phyloP scores from a whole-genome alignment of 1,284 basidiomycete species.

The Athelia sp. region DNA sequence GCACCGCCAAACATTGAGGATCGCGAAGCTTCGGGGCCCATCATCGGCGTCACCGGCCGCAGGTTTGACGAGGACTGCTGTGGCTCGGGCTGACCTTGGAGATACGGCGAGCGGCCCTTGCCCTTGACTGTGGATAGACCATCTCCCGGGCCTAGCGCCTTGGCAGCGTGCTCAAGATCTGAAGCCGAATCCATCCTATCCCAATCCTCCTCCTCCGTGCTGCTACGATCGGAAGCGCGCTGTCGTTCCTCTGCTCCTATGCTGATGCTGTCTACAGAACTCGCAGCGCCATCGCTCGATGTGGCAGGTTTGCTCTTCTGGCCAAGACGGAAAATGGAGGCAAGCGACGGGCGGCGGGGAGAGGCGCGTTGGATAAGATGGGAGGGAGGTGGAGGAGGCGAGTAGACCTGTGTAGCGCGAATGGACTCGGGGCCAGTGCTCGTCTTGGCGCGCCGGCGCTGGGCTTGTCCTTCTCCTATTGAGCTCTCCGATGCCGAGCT shows the following conservation, averaged over 20 bases:
- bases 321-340: slow-evolving; percentile 70
- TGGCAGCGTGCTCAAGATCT: slow-evolving; percentile 48
- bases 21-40: slow-evolving; percentile 37
- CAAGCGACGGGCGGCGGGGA: slow-evolving; percentile 69
- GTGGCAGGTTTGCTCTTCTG: slow-evolving; percentile 39
- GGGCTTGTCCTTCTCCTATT: slow-evolving; percentile 18
- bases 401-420: slow-evolving; percentile 34
- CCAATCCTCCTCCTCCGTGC: slow-evolving; percentile 61
- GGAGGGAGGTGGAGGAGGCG: slow-evolving; percentile 19
- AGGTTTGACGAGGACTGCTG: slow-evolving; percentile 12
- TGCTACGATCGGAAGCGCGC: slow-evolving; percentile 21
- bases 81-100: slow-evolving; percentile 26
- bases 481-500: slow-evolving; percentile 32
- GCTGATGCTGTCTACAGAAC: slow-evolving; percentile 24
- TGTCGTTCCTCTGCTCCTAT: background rate
- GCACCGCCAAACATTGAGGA: slow-evolving; percentile 38
- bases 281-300: slow-evolving; percentile 14
- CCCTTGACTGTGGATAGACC: slow-evolving; percentile 46
- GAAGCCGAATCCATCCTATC: slow-evolving; percentile 62
- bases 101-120: slow-evolving; percentile 37
- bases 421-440: slow-evolving; percentile 37
- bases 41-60: slow-evolving; percentile 32
- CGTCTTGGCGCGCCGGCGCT: slow-evolving; percentile 42
- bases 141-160: slow-evolving; percentile 30
- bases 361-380: slow-evolving; percentile 20